Base-by-base conservation (phyloP, 2,329 filamentous ascomycete genomes). In the Fusarium sp. region DNA sequence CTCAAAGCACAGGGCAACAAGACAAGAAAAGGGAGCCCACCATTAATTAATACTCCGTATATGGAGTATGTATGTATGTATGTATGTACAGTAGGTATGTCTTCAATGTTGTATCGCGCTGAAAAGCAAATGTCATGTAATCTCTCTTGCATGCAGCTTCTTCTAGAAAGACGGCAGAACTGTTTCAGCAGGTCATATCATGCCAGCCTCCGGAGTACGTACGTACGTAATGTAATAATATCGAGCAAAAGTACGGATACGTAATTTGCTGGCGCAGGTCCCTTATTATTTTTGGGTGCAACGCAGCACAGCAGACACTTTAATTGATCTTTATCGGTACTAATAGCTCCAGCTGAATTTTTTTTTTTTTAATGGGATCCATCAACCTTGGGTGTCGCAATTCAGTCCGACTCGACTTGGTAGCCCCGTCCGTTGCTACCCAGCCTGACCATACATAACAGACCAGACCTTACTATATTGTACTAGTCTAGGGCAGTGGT, bases 161-260 rank as follows among this genome's bases (percentile, higher is more conserved):
- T 79, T 80, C 78, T 79, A 79, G 78, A 80, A 80, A 68, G 61
- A 68, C 78, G 78, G 77, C 72, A 80, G 78, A 80, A 80, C 50
- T 38, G 76, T 35, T 68, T 51, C 60, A 71, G 39, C 60, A 59
- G 55, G 18, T 33, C 41, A 12, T 47, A 45, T 35, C 31, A 36
- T 68, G 55, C 42, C 65, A 28, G 41, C 41, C 47, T 41, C n/a
- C n/a, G n/a, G n/a, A n/a, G n/a, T n/a, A n/a, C n/a, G n/a, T n/a
- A n/a, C n/a, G n/a, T n/a, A 62, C 53, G 57, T 41, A 67, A 61
- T 50, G 31, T 54, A 54, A 28, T 51, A 26, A 51, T 51, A 35
- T 48, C 62, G 51, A 70, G 42, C 26, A 47, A 53, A 61, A 41
- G 66, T 61, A 51, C 61, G 68, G 56, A 75, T 61, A 51, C 61